Base-by-base conservation (phyloP, 1,139 yeast species). In the Debaryomyces udenii region DNA sequence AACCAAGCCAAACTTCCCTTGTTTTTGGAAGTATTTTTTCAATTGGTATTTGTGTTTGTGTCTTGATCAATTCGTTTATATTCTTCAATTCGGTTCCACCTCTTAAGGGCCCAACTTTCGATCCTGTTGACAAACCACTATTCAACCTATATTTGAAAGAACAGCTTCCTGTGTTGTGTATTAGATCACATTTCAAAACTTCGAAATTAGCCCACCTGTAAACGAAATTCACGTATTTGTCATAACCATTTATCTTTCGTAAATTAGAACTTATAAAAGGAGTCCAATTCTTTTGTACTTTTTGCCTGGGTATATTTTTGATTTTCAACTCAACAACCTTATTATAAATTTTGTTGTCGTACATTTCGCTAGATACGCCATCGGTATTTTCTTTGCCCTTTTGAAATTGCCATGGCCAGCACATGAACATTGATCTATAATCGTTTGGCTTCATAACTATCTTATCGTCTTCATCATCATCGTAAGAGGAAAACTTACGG, bases 251-350 rank as follows among this genome's bases (percentile, higher is more conserved):
- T 14, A 40, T 40, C 7, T 42, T 39, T 38, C 70, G 55, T 20
- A 55, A 58, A 2, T 34, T 35, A 16, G 52, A 50, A 45, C 65
- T 62, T 11, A 67, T 45, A 43, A 71, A 59, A 0, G 78, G 77
- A 2, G 75, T 68, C 78, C 78, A 72, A 48, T 72, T 72, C 49
- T 72, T 72, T 45, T 70, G 74, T 24, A 50, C 57, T 9, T 46
- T 47, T 13, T 52, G 53, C 17, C 68, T 51, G 10, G 53, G 51
- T 15, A 43, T 37, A 29, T 58, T 58, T 23, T 59, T 56, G 20
- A 62, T 48, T 26, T 49, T 43, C 27, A 68, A 52, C 41, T 64
- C 69, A 11, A 52, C 47, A 2, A 56, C 58, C 41, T 52, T 55
- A 35, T 48, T 57, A 44, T 59, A 66, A 6, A 48, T 29, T 10